phyloP scores from a whole-genome alignment of 495 filamentous ascomycete species.

The Aspergillus ellipticus region DNA sequence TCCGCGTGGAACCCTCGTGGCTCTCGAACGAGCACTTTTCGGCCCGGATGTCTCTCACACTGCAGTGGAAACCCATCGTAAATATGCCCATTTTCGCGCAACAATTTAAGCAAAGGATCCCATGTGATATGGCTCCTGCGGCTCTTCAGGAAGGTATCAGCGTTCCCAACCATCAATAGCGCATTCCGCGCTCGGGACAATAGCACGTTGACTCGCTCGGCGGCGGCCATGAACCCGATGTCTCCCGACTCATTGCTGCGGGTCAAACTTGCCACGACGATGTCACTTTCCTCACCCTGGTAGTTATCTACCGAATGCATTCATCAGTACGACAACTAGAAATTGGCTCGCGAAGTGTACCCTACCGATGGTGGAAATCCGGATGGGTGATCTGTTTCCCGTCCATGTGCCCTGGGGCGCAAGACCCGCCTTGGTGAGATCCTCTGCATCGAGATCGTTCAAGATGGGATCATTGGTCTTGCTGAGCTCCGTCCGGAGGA shows the following conservation, averaged over 20 bases:
- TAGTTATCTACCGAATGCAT: conserved; percentile 58
- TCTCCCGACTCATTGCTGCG: conserved; percentile 61
- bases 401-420: conserved; percentile 52
- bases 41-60: conserved; percentile 63
- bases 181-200: conserved; percentile 65
- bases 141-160: conserved; percentile 60
- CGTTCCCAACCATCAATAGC: conserved; percentile 71
- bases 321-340: not conserved
- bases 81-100: conserved; percentile 53
- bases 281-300: conserved; percentile 76
- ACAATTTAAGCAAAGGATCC: conserved; percentile 53
- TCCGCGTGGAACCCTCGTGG: conserved; percentile 55
- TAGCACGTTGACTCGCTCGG: conserved; percentile 68
- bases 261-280: conserved; percentile 65
- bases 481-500: conserved; percentile 51
- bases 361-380: conserved; percentile 65
- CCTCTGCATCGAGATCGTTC: conserved; percentile 66
- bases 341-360: not conserved
- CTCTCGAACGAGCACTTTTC: conserved; percentile 37
- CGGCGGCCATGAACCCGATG: conserved; percentile 71
- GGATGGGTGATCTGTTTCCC: conserved; percentile 47
- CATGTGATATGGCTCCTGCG: conserved; percentile 59
- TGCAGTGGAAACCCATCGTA: conserved; percentile 68
- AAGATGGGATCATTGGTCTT: conserved; percentile 58
- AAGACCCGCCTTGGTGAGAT: conserved; percentile 64